These are phyloP conservation scores for Diversispora eburnea DNA, from an alignment of 192 early-diverging fungal genomes.

Conservation along the genomic window DNA sequence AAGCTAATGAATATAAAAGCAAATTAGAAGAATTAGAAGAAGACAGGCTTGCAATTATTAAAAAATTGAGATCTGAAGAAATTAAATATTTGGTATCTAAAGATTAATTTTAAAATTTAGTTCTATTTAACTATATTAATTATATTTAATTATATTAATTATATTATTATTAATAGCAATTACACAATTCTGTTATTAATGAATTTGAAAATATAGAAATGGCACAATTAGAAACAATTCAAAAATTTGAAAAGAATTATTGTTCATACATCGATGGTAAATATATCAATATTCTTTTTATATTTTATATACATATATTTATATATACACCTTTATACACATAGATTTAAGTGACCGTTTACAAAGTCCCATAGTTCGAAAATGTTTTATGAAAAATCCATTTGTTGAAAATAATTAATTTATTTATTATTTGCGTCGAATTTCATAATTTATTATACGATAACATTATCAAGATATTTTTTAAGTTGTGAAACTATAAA, in stretches of 20 bases:
- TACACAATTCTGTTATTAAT: slow-evolving; percentile 2
- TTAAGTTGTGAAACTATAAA: too few species aligned
- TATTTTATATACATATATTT: not conserved
- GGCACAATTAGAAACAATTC: slow-evolving; percentile 10
- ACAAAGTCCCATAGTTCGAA: not conserved
- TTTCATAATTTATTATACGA: too few species aligned
- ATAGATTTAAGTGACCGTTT: slow-evolving; percentile 1
- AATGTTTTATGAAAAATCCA: not conserved
- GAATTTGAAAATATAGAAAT: slow-evolving; percentile 5
- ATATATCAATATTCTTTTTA: not conserved
- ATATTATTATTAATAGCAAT: not conserved
- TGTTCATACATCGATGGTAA: slow-evolving; percentile 15
- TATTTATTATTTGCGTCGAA: too few species aligned
- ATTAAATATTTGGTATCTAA: slow-evolving; percentile 12
- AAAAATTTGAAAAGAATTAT: slow-evolving; percentile 9
- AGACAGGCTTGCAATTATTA: slow-evolving; percentile 3
- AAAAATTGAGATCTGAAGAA: slow-evolving; percentile 19
- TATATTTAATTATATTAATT: not conserved
- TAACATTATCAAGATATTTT: too few species aligned
- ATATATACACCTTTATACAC: not conserved
- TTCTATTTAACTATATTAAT: not conserved
- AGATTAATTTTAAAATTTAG: not conserved
- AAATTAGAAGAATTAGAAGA: slow-evolving; percentile 20
- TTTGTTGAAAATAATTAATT: not conserved
- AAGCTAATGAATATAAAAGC: slow-evolving; percentile 11